Evolutionary conservation across 2,329 filamentous ascomycete species (phyloP), one percentile per base, ranked within the genome.

Genomic region (Aulographum hederae): DNA sequence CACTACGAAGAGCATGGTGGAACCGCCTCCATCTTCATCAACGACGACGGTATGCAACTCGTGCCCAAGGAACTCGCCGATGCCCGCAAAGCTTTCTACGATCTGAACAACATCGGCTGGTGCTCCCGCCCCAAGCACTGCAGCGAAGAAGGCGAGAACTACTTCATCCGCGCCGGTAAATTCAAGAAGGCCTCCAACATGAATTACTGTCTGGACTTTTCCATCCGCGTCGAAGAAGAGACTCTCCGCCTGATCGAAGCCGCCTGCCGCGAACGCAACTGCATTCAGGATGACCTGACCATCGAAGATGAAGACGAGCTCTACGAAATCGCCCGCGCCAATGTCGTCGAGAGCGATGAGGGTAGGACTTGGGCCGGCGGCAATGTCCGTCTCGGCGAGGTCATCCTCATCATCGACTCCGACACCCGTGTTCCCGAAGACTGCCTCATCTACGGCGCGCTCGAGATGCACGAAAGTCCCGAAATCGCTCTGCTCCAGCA

Each of bases 311-410:
- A 32, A 11, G 25, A 37, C 5, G 25, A 15, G n/a, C 30, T 34
- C 5, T n/a, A 32, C 4, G 34, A 36, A 28, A 26, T 33, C 10
- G 28, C 32, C 5, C 6, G 17, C 8, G 32, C 17, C 8, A 16
- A 33, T 18, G 6, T 5, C n/a, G 8, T 25, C n/a, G 21, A 8
- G 17, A 25, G 17, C 5, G 37, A 69, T 27, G 63, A 75, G 35
- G 69, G 70, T 18, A 65, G 69, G 12, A 73, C 72, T n/a, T 76
- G 69, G 70, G 76, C 77, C 19, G 74, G 76, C 44, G 77, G 77
- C 34, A 78, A 82, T 46, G 72, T 82, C 40, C 74, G 77, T 26
- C 56, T 82, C 14, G 77, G 77, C 35, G 77, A 82, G 51, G 78
- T 77, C 45, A 76, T 78, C 36, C 53, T 73, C 26, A 56, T 78